phyloP scores from a whole-genome alignment of 1,284 basidiomycete species.

The Kwoniella shivajii region DNA sequence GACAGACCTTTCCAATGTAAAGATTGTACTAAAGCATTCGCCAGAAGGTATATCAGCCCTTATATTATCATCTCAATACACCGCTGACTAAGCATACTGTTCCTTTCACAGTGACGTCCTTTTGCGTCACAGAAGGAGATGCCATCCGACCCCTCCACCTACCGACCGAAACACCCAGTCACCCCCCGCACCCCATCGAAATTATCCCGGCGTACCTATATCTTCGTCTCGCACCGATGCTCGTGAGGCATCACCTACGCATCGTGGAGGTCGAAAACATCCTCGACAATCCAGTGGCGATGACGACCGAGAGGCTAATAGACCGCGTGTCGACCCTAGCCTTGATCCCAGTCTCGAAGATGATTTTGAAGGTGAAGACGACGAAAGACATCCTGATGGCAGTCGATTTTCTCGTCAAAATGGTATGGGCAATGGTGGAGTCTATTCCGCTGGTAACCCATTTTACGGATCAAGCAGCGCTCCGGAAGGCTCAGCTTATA shows the following conservation, averaged over 20 bases:
- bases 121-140: slow-evolving; percentile 53
- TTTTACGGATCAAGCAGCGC: slow-evolving; percentile 28
- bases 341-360: slow-evolving; percentile 20
- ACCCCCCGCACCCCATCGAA: slow-evolving; percentile 37
- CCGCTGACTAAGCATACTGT: neutral
- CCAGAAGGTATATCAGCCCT: slow-evolving; percentile 45
- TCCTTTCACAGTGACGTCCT: slow-evolving; percentile 49
- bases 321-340: slow-evolving; percentile 15
- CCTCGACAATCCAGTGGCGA: slow-evolving; percentile 20
- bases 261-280: slow-evolving; percentile 32
- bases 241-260: slow-evolving; percentile 37
- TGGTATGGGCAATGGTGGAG: slow-evolving; percentile 42
- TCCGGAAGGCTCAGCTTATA: slow-evolving; percentile 26
- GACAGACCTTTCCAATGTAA: slow-evolving; percentile 54
- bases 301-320: slow-evolving; percentile 9
- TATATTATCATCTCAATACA: neutral
- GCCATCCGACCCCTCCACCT: slow-evolving; percentile 52
- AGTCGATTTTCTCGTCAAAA: slow-evolving; percentile 34
- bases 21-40: slow-evolving; percentile 54
- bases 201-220: slow-evolving; percentile 45
- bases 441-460: slow-evolving; percentile 32
- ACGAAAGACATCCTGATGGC: slow-evolving; percentile 34
- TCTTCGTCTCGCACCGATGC: slow-evolving; percentile 47
- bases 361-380: slow-evolving; percentile 38
- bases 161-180: slow-evolving; percentile 43